These are phyloP conservation scores for Tulasnella sp. DNA, from an alignment of 768 basidiomycete genomes.

Conservation along the genomic window DNA sequence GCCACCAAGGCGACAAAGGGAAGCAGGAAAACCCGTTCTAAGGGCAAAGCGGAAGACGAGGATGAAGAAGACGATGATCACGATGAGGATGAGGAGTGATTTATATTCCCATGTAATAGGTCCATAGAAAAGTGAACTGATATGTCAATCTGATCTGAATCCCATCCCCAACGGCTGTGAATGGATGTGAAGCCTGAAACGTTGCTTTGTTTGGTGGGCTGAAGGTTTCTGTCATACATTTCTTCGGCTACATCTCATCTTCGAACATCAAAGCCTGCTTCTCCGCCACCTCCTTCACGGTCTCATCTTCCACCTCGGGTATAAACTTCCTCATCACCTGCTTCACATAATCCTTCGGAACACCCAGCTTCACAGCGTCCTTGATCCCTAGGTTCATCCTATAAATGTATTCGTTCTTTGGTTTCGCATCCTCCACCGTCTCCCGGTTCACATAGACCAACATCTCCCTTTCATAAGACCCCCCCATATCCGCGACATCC, in stretches of 20 bases:
- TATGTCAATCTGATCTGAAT: too few relatives aligned
- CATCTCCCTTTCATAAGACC: neutral
- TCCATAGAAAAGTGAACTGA: constrained; percentile 25
- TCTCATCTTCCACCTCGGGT: neutral
- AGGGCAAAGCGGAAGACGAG: constrained; percentile 4
- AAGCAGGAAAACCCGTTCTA: constrained; percentile 6
- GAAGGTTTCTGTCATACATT: too few relatives aligned
- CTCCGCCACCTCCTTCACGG: too few relatives aligned
- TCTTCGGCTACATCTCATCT: too few relatives aligned
- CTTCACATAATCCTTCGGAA: neutral
- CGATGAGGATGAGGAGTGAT: constrained; percentile 21
- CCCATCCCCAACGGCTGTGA: too few relatives aligned
- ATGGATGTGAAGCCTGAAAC: too few relatives aligned
- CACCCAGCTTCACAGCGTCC: neutral
- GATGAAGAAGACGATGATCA: constrained; percentile 22
- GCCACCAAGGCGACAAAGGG: constrained; percentile 25
- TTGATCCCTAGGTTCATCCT: constrained; percentile 1
- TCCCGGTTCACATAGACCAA: constrained; percentile 8
- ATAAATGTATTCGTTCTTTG: neutral
- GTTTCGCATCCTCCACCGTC: neutral
- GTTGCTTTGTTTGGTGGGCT: too few relatives aligned
- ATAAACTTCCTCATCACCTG: neutral
- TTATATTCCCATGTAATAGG: constrained; percentile 17
- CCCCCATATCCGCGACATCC: neutral
- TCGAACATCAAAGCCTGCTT: too few relatives aligned